Percentiles rank a stretch among this genome's conserved stretches.
Conservation (phyloP, 2,329 filamentous ascomycete species). For the Proliferodiscus dingleyae region DNA sequence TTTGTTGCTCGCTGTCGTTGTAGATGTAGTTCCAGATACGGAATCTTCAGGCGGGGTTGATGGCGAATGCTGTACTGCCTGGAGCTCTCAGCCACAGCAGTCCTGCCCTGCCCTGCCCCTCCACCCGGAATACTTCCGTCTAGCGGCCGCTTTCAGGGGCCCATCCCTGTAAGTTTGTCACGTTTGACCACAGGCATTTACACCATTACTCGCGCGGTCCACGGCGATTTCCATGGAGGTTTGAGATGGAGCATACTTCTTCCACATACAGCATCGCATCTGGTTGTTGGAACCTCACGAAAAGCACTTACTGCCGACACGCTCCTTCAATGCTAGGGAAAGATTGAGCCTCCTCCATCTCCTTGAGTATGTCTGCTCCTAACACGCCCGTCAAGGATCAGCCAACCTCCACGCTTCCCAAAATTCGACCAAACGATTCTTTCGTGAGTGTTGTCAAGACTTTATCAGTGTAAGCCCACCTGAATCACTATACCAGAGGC, state of each 20-base stretch:
- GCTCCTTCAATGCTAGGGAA: background rate
- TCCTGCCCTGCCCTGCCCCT: background rate
- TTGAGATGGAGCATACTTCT: too few relatives aligned
- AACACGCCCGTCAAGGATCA: background rate
- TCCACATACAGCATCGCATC: background rate
- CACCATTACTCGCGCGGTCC: too few relatives aligned
- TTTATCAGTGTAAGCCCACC: slow-evolving; percentile 33
- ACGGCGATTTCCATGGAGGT: too few relatives aligned
- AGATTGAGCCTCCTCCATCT: background rate
- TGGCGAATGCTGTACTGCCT: slow-evolving; percentile 16
- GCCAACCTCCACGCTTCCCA: slow-evolving; percentile 38
- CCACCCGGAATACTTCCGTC: background rate
- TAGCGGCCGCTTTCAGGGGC: too few relatives aligned
- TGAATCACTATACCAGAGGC: background rate
- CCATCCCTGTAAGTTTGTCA: too few relatives aligned
- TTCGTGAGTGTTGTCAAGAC: slow-evolving; percentile 63
- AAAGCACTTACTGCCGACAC: background rate
- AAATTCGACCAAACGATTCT: slow-evolving; percentile 51
- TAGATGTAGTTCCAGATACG: background rate
- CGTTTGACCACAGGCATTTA: too few relatives aligned
- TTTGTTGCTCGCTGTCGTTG: background rate
- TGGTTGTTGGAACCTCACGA: background rate
- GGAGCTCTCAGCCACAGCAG: slow-evolving; percentile 1
- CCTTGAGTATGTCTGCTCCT: background rate
- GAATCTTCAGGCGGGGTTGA: slow-evolving; percentile 10